Conservation (phyloP, 495 filamentous ascomycete genomes). For the Penicillium lividum region DNA sequence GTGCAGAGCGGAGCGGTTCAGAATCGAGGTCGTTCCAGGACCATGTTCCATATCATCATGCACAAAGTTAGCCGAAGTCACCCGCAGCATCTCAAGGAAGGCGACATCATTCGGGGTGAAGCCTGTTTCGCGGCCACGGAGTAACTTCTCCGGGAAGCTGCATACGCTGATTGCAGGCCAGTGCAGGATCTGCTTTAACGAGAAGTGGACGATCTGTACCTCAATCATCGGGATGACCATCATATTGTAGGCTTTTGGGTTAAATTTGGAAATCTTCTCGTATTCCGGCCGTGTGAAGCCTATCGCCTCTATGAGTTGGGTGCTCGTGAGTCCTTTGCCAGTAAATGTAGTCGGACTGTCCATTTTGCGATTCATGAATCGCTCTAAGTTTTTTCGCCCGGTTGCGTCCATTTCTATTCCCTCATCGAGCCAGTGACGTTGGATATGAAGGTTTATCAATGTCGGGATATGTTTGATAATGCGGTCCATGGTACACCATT, state of each 20-base stretch:
- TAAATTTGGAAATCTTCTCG: not conserved
- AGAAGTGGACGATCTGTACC: conserved; percentile 18
- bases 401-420: conserved; percentile 28
- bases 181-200: not conserved
- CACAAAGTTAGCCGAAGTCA: conserved; percentile 13
- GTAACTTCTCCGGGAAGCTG: conserved; percentile 27
- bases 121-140: conserved; percentile 27
- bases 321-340: conserved; percentile 12
- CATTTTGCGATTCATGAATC: conserved; percentile 26
- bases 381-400: conserved; percentile 22
- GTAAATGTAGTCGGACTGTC: conserved; percentile 15
- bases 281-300: not conserved
- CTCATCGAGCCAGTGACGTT: conserved; percentile 35
- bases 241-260: conserved; percentile 22
- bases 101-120: conserved; percentile 18
- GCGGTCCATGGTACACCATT: conserved; percentile 41
- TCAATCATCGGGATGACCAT: conserved; percentile 24
- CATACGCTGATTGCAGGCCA: conserved; percentile 22
- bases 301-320: not conserved
- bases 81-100: conserved; percentile 40
- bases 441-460: conserved; percentile 34
- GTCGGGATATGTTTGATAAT: conserved; percentile 34
- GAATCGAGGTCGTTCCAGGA: not conserved
- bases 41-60: not conserved
- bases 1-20: conserved; percentile 35